These are phyloP conservation scores for Phytophthora multivora DNA, from an alignment of 352 stramenopile species.

Conservation along the genomic window DNA sequence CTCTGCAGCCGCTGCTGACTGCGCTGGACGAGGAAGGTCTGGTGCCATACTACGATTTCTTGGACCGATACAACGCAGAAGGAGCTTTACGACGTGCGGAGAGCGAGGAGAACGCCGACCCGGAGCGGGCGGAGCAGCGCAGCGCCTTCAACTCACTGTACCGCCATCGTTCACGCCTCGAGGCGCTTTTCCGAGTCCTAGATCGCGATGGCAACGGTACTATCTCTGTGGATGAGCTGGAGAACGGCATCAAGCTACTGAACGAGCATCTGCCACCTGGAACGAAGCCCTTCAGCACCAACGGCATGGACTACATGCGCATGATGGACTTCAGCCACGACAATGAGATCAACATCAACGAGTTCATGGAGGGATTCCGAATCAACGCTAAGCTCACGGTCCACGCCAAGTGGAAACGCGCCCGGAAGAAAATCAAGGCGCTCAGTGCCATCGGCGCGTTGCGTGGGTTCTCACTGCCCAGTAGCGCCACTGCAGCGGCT, in stretches of 20 bases:
- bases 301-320: conserved; percentile 79
- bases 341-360: conserved; percentile 91
- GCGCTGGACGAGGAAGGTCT: conserved; percentile 66
- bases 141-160: conserved; percentile 86
- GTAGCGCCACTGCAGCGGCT: conserved; percentile 29
- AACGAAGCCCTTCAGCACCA: conserved; percentile 72
- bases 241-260: conserved; percentile 79
- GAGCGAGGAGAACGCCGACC: conserved; percentile 36
- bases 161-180: conserved; percentile 74
- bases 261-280: conserved; percentile 77
- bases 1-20: conserved; percentile 77
- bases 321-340: conserved; percentile 88
- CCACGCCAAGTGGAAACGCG: conserved; percentile 87
- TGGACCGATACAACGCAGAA: conserved; percentile 77
- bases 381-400: conserved; percentile 88
- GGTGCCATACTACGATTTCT: conserved; percentile 77
- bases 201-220: conserved; percentile 84
- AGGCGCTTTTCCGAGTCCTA: conserved; percentile 85
- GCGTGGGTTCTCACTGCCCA: conserved; percentile 38
- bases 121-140: conserved; percentile 56
- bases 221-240: conserved; percentile 82
- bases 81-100: conserved; percentile 34
- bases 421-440: conserved; percentile 87
- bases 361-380: conserved; percentile 90
- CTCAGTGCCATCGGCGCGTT: conserved; percentile 79